Evolutionary conservation across 2,329 filamentous ascomycete species (phyloP), one percentile per base, ranked within the genome.

Genomic region (Aureobasidium vineae): DNA sequence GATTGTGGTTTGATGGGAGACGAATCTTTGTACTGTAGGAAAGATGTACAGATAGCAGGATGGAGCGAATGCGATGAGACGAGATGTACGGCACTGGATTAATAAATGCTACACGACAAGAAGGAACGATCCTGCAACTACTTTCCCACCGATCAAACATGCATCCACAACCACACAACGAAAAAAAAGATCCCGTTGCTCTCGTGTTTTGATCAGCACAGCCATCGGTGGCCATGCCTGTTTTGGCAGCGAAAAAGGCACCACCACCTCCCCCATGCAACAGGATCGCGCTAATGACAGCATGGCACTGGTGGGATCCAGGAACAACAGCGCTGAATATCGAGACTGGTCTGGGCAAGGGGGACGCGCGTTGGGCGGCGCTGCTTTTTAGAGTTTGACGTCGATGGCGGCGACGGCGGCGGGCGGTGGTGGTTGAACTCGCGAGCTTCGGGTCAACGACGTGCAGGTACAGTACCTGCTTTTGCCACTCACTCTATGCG

Each of bases 61-160:
- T 31, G 40, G 31, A 36, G 31, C 38, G 28, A 38, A 19, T 13
- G 40, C 19, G 21, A 26, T 26, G 21, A 41, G 53, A 56, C 8
- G 33, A 45, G 15, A 59, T 28, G 56, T 26, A 41, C 31, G 21
- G 23, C 28, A 49, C n/a, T 61, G 38, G 43, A 61, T 49, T 43
- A 61, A 19, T 43, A 61, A 23, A 49, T 40, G 45, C 33, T 52
- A 28, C 59, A 41, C 21, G 45, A 50, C 43, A 31, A 63, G 59
- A 63, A 63, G 33, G 59, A 26, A 23, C 59, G 59, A 63, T 63
- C 59, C 43, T 63, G 40, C 45, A 21, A 41, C 31, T 52, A 50
- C 33, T 50, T 63, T 63, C 59, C 59, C 28, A 63, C 59, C 59
- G 59, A 52, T 50, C 59, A 15, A 26, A 26, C 41, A 33, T 52